These are phyloP conservation scores for Pseudocercospora musae DNA, from an alignment of 2,329 filamentous ascomycete genomes.

Conservation along the genomic window DNA sequence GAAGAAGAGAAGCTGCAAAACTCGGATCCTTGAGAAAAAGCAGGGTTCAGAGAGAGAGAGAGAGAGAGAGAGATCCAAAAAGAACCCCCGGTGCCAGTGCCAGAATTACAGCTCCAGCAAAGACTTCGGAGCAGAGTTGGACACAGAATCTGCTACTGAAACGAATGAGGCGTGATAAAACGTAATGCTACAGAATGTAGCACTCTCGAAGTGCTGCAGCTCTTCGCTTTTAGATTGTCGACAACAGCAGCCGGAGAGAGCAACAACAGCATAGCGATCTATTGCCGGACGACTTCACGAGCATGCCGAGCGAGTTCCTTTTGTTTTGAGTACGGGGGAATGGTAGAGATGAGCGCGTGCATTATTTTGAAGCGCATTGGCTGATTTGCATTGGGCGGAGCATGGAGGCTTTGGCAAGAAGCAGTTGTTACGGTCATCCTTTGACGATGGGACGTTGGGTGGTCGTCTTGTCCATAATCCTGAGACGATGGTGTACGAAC, in stretches of 20 bases:
- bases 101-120: not conserved
- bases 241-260: not conserved
- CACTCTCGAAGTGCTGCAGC: not conserved
- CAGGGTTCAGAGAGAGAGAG: too few species aligned
- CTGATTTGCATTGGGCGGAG: not conserved
- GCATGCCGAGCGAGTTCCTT: not conserved
- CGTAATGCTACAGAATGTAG: slow-evolving; percentile 1
- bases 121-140: slow-evolving; percentile 3
- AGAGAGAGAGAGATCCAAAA: not conserved
- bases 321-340: not conserved
- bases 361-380: not conserved
- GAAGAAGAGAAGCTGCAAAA: slow-evolving; percentile 25
- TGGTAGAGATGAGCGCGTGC: not conserved
- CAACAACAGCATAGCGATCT: not conserved
- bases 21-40: slow-evolving; percentile 23
- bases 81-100: not conserved
- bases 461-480: not conserved
- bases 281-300: not conserved
- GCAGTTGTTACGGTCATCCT: not conserved
- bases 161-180: slow-evolving; percentile 3
- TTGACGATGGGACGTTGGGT: not conserved
- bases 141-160: slow-evolving; percentile 2
- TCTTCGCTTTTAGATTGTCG: not conserved
- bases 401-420: not conserved
- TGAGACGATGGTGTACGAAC: not conserved